phyloP scores from a whole-genome alignment of 805 yeast species.

The Hanseniaspora occidentalis region DNA sequence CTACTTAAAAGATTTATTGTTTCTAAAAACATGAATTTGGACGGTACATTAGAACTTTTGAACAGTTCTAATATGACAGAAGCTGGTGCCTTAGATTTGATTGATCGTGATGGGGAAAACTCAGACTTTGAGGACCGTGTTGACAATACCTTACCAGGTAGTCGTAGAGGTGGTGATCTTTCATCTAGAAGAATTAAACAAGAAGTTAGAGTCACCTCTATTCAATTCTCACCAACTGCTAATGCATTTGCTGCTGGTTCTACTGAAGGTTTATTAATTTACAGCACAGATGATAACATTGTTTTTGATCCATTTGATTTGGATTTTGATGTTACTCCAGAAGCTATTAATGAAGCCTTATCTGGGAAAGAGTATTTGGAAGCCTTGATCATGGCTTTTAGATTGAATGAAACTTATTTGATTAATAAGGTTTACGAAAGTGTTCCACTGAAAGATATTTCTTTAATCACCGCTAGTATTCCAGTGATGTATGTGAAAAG shows the following conservation, averaged over 20 bases:
- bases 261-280: conserved; percentile 82
- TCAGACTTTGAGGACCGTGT: conserved; percentile 75
- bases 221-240: conserved; percentile 82
- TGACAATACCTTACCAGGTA: conserved; percentile 75
- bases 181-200: conserved; percentile 67
- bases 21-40: conserved; percentile 78
- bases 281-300: conserved; percentile 60
- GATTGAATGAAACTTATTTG: conserved; percentile 71
- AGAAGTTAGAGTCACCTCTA: conserved; percentile 66
- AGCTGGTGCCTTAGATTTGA: conserved; percentile 70
- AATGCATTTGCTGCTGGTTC: conserved; percentile 88
- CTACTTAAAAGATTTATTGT: conserved; percentile 70
- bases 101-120: conserved; percentile 77
- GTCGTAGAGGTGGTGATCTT: conserved; percentile 66
- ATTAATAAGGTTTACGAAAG: conserved; percentile 63
- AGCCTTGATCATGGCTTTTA: conserved; percentile 85
- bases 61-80: conserved; percentile 80
- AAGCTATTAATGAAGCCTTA: conserved; percentile 49
- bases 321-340: conserved; percentile 86
- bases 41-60: conserved; percentile 71
- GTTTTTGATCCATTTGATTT: conserved; percentile 91
- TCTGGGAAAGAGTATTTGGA: conserved; percentile 46
- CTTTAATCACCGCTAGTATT: conserved; percentile 50
- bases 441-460: conserved; percentile 59
- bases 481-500: conserved; percentile 69